These are phyloP conservation scores for Aspergillus clavatus DNA, from an alignment of 2,329 filamentous ascomycete species.

Conservation along the genomic window DNA sequence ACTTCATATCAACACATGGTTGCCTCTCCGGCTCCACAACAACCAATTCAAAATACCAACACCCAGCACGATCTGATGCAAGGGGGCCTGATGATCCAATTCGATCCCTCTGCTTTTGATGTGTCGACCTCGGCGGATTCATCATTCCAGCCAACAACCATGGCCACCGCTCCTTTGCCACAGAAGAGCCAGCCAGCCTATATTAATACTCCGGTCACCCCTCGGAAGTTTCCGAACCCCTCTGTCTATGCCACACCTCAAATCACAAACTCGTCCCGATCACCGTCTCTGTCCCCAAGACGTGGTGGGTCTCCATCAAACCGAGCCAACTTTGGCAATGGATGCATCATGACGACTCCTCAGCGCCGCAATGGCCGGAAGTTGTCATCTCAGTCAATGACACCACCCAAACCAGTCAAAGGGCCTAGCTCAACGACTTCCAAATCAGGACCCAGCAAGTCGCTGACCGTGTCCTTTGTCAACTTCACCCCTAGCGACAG, in stretches of 20 bases:
- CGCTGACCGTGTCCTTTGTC: constrained; percentile 64
- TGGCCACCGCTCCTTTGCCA: constrained; percentile 15
- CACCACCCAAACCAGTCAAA: constrained; percentile 29
- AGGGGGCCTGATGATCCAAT: constrained; percentile 39
- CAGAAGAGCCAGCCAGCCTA: constrained; percentile 14
- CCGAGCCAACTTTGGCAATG: constrained; percentile 22
- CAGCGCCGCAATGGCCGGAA: constrained; percentile 37
- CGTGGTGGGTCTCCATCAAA: constrained; percentile 29
- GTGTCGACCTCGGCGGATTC: constrained; percentile 26
- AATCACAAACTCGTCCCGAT: constrained; percentile 26
- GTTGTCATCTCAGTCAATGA: constrained; percentile 34
- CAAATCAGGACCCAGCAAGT: constrained; percentile 24
- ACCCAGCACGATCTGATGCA: constrained; percentile 33
- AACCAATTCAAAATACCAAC: constrained; percentile 24
- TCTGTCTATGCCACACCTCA: constrained; percentile 29
- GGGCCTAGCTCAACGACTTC: constrained; percentile 28
- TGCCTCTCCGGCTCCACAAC: constrained; percentile 32
- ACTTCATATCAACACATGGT: constrained; percentile 34
- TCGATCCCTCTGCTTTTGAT: constrained; percentile 34
- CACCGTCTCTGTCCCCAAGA: constrained; percentile 37
- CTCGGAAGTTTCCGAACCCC: constrained; percentile 24
- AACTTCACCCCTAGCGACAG: constrained; percentile 85
- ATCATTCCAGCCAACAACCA: constrained; percentile 23
- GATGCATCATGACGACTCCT: constrained; percentile 23
- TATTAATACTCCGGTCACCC: constrained; percentile 13